These are phyloP conservation scores for Colletotrichum agaves DNA, from an alignment of 2,329 filamentous ascomycete species.

Conservation along the genomic window DNA sequence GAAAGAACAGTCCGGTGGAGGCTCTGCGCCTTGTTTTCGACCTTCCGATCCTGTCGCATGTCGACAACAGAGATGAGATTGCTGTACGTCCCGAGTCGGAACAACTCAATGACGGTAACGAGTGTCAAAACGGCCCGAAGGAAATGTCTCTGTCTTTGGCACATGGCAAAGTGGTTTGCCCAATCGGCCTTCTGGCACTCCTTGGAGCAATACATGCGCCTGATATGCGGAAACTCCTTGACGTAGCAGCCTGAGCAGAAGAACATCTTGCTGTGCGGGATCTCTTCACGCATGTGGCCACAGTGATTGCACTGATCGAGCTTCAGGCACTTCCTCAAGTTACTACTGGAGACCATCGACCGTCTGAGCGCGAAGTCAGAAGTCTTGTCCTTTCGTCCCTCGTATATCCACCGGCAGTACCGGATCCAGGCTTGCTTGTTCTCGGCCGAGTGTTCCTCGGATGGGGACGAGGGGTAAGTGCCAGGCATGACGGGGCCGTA, in stretches of 20 bases:
- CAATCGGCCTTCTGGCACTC: slow-evolving; percentile 27
- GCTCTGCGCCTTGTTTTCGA: too few species aligned
- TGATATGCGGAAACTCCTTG: slow-evolving; percentile 2
- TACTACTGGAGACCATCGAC: background rate
- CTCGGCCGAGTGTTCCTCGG: background rate
- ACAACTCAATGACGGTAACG: slow-evolving; percentile 15
- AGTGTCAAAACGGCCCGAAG: slow-evolving; percentile 29
- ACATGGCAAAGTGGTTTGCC: slow-evolving; percentile 24
- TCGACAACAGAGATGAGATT: background rate
- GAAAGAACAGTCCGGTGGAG: too few species aligned
- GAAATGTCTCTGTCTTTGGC: slow-evolving; percentile 27
- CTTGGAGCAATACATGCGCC: slow-evolving; percentile 28
- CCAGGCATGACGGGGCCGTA: background rate
- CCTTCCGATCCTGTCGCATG: background rate
- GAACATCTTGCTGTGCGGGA: background rate
- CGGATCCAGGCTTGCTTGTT: slow-evolving; percentile 20
- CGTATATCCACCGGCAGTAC: slow-evolving; percentile 26
- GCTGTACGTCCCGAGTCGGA: slow-evolving; percentile 23
- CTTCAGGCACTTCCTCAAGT: background rate
- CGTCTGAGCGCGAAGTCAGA: background rate
- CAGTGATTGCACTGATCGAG: slow-evolving; percentile 6
- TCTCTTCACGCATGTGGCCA: background rate
- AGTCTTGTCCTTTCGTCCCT: slow-evolving; percentile 25
- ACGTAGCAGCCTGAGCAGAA: slow-evolving; percentile 30
- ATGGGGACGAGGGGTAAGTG: background rate